Evolutionary conservation across 352 stramenopile species (phyloP).

Genomic region (Phytophthora capsici): DNA sequence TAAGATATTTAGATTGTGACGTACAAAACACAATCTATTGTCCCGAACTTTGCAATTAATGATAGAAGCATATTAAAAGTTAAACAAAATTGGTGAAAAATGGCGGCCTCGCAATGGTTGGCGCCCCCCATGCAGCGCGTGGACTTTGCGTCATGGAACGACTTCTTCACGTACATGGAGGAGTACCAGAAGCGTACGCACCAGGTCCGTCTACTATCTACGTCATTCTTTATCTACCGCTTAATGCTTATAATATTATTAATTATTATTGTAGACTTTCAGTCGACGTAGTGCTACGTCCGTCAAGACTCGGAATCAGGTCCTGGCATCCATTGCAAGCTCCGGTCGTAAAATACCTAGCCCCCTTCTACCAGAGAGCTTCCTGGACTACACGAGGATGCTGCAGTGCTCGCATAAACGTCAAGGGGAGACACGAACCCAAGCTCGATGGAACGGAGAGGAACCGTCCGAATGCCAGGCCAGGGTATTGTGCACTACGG

Average conservation of each 20-base stretch:
- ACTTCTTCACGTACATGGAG: constrained; percentile 40
- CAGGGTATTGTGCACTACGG: constrained; percentile 27
- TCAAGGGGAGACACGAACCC: constrained; percentile 1
- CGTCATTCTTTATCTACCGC: not conserved
- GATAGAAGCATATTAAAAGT: constrained; percentile 1
- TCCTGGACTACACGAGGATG: constrained; percentile 41
- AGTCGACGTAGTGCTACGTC: constrained; percentile 33
- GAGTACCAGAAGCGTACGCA: constrained; percentile 33
- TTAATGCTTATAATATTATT: not conserved
- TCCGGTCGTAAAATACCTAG: constrained; percentile 10
- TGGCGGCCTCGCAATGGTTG: not conserved
- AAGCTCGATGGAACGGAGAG: constrained; percentile 31
- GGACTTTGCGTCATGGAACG: constrained; percentile 33
- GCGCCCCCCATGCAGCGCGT: constrained; percentile 25
- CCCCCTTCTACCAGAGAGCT: constrained; percentile 33
- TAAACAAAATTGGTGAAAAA: not conserved
- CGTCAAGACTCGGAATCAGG: constrained; percentile 44
- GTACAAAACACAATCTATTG: not conserved
- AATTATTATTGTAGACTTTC: constrained; percentile 25
- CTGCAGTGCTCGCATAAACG: constrained; percentile 37
- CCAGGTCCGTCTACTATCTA: constrained; percentile 18
- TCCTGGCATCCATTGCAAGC: constrained; percentile 26
- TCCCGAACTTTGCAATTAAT: not conserved
- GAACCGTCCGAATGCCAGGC: constrained; percentile 39
- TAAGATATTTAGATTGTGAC: not conserved